Conservation (phyloP, 176 grass and related monocot species). For the Guadua angustifolia region DNA sequence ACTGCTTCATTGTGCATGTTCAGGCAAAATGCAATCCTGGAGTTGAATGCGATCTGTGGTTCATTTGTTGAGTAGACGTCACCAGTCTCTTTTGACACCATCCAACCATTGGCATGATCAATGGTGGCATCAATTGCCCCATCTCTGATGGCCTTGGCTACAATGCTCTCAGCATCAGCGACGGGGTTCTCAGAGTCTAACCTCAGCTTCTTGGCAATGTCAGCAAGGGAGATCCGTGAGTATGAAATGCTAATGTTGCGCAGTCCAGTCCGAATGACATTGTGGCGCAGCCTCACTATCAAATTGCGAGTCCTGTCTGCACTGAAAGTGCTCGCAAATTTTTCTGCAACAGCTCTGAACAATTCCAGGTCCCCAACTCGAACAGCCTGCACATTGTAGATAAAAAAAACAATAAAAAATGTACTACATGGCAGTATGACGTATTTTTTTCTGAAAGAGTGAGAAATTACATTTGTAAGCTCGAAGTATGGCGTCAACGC, state of each 20-base stretch:
- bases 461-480: constrained; percentile 72
- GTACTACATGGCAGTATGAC: background rate
- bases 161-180: constrained; percentile 84
- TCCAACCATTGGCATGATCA: constrained; percentile 76
- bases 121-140: constrained; percentile 86
- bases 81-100: constrained; percentile 81
- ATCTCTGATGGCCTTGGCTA: constrained; percentile 81
- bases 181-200: constrained; percentile 65
- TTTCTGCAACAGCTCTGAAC: constrained; percentile 73
- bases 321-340: constrained; percentile 69
- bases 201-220: constrained; percentile 81
- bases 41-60: constrained; percentile 79
- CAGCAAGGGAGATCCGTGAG: constrained; percentile 77
- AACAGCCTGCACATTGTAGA: constrained; percentile 64
- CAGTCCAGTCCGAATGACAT: constrained; percentile 85
- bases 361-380: constrained; percentile 81
- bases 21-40: constrained; percentile 83
- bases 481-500: constrained; percentile 83
- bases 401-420: constrained; percentile 32
- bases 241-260: constrained; percentile 88
- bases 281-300: constrained; percentile 80
- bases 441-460: background rate
- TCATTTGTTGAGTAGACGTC: constrained; percentile 90
- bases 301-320: constrained; percentile 76
- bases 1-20: constrained; percentile 91